Percentiles rank a stretch among this genome's conserved stretches.
Evolutionary conservation across 2,329 filamentous ascomycete genomes (phyloP).

Genomic region (Botrytis elliptica): DNA sequence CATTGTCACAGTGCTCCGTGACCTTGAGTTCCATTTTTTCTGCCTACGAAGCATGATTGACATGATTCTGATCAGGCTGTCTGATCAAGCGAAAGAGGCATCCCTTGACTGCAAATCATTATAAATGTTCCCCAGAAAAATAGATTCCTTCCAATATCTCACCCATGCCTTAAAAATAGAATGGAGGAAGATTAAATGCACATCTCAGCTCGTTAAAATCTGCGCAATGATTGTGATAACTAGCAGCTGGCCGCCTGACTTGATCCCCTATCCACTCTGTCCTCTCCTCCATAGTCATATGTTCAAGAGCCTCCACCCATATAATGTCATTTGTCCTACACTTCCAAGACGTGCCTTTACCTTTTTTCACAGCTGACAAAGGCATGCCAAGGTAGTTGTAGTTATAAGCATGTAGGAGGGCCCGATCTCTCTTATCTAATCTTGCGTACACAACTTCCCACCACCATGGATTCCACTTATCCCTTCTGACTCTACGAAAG

Average conservation of each 20-base stretch:
- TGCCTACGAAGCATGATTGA: neutral
- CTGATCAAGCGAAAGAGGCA: neutral
- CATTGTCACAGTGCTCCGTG: neutral
- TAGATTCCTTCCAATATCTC: accelerated
- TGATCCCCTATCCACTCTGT: neutral
- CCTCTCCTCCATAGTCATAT: neutral
- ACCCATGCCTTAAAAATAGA: neutral
- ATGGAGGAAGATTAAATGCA: neutral
- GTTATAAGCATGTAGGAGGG: neutral
- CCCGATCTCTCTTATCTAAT: neutral
- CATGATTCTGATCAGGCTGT: neutral
- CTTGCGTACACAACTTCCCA: neutral
- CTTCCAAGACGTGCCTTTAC: neutral
- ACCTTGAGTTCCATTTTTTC: neutral
- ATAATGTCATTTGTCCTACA: neutral
- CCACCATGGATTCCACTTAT: neutral
- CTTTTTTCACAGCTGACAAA: neutral
- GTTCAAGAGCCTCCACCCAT: neutral
- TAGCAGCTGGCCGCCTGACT: neutral
- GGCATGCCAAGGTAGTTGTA: neutral
- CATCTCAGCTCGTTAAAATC: neutral
- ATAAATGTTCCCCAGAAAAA: neutral
- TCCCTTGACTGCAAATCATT: neutral
- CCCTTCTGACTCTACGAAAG: neutral
- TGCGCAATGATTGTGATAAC: neutral